Conservation (phyloP, 352 stramenopile genomes). For the Pythium volutum region DNA sequence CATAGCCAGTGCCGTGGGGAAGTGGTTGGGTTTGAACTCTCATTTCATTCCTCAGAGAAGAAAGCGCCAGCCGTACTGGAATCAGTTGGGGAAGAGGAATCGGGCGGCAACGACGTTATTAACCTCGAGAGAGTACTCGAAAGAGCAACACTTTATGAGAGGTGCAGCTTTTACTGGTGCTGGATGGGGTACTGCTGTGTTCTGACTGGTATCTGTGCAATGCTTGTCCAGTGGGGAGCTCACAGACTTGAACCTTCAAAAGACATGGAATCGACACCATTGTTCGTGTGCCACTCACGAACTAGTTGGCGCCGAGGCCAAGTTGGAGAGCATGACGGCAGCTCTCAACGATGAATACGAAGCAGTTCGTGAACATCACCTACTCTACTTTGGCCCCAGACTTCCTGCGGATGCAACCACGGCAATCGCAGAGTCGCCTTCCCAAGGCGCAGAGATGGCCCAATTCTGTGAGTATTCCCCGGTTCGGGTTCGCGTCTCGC, state of each 20-base stretch:
- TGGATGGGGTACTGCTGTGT: background rate
- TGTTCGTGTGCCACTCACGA: slow-evolving; percentile 12
- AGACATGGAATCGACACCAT: slow-evolving; percentile 8
- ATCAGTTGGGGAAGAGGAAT: background rate
- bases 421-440: too few relatives aligned
- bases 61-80: background rate
- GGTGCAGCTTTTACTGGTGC: background rate
- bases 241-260: slow-evolving; percentile 15
- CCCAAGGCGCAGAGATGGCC: background rate
- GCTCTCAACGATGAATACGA: slow-evolving; percentile 10
- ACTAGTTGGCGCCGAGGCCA: slow-evolving; percentile 6
- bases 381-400: slow-evolving; percentile 11
- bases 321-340: slow-evolving; percentile 6
- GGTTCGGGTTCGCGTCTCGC: background rate
- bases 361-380: slow-evolving; percentile 1
- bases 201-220: background rate
- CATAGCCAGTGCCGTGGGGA: too few relatives aligned
- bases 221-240: slow-evolving; percentile 16
- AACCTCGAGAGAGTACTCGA: slow-evolving; percentile 18
- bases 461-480: slow-evolving; percentile 13
- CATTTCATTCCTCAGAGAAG: background rate
- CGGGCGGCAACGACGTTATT: background rate
- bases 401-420: background rate
- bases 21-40: too few relatives aligned
- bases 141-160: slow-evolving; percentile 16